Base-by-base conservation (phyloP, 1,139 yeast genomes). In the Candida gigantensis region DNA sequence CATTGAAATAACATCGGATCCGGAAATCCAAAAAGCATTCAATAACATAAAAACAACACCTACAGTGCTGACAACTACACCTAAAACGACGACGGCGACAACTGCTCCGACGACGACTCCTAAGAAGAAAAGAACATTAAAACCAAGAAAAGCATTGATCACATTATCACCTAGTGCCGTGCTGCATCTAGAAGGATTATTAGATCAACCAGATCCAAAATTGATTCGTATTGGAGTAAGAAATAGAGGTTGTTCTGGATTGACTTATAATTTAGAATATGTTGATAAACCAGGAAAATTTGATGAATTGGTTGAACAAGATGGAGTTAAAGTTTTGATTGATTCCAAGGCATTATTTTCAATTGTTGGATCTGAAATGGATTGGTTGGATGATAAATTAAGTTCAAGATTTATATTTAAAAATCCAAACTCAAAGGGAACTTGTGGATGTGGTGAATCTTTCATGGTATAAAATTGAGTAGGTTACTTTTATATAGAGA, bases 381-480 rank as follows among this genome's bases (percentile, higher is more conserved):
- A 92, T 64, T 92, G 97, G 96, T 72, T 87, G 41, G 97, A 92
- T 55, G 97, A 92, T 57, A 89, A 88, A 61, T 70, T 92, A 46
- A 79, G 90, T 24, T 82, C 95, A 12, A 77, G 95, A 55, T 92
- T 92, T 59, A 88, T 92, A 25, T 92, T 92, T 70, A 82, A 76
- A 62, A 92, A 92, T 61, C 98, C 98, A 43, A 92, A 92, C 62
- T 84, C 95, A 32, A 92, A 90, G 68, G 97, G 97, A 23, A 86
- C 96, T 37, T 92, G 98, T 65, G 98, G 98, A 12, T 92, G 98
- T 62, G 98, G 97, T 39, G 98, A 92, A 65, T 87, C 96, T 5
- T 92, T 92, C 60, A 90, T 90, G 97, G 96, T 89, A 6, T 89
- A 65, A 58, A 26, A 4, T n/a, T n/a, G n/a, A n/a, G n/a, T n/a